Base-by-base conservation (phyloP, 192 early-diverging fungal species). In the Backusella tuberculispora region DNA sequence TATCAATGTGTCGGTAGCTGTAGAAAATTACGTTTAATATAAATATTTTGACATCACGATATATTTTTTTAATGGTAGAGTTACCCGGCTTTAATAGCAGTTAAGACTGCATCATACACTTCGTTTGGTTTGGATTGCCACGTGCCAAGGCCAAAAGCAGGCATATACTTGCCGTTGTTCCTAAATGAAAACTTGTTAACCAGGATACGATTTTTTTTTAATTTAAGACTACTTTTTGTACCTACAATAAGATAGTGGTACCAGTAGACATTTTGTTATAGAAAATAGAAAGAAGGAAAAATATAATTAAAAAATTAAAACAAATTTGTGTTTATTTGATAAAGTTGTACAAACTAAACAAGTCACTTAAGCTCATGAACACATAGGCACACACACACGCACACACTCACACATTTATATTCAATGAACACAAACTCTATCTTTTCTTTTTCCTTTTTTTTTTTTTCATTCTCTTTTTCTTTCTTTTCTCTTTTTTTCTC, bases 31-130 rank as follows among this genome's bases (percentile, higher is more conserved):
- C 6, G 45, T 6, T 67, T 48, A 53, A 53, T 42, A 26, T 37
- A 42, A 56, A 60, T 60, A 60, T 60, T 60, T 60, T 60, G 53
- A 60, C 53, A 60, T 60, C 21, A 60, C 21, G 53, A 60, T 5
- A 10, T 60, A 26, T 60, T 60, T 60, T 60, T 60, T 60, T 60
- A 60, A 60, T 60, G n/a, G 44, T 26, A 73, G 63, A 29, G 77
- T 84, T 91, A 90, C 56, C 95, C 95, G 9, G 86, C 76, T 24
- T 82, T 76, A 42, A 96, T 66, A 19, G 93, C 94, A 3, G 83
- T 80, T 69, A 84, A 83, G 74, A 95, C 84, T 34, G 93, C 90
- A 47, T 90, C 56, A 72, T 88, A 86, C 47, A 90, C 84, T 26
- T 85, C 86, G 0, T 83, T 78, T 10, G 81, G 66, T 73, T 88